Conservation (phyloP, 1,139 yeast genomes). For the Candida anutae region DNA sequence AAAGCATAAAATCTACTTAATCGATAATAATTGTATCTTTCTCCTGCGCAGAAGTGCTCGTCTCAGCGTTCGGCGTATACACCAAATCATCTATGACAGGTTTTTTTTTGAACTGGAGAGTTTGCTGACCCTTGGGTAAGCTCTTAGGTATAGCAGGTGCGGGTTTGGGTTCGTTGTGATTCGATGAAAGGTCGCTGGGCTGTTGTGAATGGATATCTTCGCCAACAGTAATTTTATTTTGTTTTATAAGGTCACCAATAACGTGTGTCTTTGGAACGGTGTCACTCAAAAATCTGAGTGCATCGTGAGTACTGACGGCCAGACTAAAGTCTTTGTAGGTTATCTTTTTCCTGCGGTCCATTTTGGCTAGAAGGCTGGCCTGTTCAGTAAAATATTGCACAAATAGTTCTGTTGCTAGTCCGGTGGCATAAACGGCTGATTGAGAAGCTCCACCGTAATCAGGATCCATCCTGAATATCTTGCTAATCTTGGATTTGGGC, state of each 20-base stretch:
- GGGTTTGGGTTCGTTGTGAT: slow-evolving; percentile 1
- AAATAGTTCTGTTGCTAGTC: slow-evolving; percentile 82
- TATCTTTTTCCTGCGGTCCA: slow-evolving; percentile 64
- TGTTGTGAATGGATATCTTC: slow-evolving; percentile 3
- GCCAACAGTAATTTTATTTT: slow-evolving; percentile 34
- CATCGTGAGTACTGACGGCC: slow-evolving; percentile 61
- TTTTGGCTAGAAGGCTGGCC: slow-evolving; percentile 60
- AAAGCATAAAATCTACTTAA: no score
- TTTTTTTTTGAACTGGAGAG: slow-evolving; percentile 21
- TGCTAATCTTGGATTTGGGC: slow-evolving; percentile 77
- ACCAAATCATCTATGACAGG: slow-evolving; percentile 31
- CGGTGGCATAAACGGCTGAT: slow-evolving; percentile 74
- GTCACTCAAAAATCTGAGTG: slow-evolving; percentile 60
- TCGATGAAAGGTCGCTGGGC: slow-evolving; percentile 4
- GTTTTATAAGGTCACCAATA: slow-evolving; percentile 42
- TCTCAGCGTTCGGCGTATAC: no score
- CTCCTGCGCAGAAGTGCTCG: no score
- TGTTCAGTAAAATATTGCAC: slow-evolving; percentile 76
- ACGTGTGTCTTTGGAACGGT: slow-evolving; percentile 59
- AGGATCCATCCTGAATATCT: slow-evolving; percentile 79
- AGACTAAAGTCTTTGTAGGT: slow-evolving; percentile 68
- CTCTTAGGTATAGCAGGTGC: slow-evolving; percentile 8
- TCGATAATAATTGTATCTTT: no score
- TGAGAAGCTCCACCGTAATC: slow-evolving; percentile 72
- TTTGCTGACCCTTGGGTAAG: slow-evolving; percentile 34